Conservation (phyloP, 495 filamentous ascomycete species). For the Jackrogersella multiformis region DNA sequence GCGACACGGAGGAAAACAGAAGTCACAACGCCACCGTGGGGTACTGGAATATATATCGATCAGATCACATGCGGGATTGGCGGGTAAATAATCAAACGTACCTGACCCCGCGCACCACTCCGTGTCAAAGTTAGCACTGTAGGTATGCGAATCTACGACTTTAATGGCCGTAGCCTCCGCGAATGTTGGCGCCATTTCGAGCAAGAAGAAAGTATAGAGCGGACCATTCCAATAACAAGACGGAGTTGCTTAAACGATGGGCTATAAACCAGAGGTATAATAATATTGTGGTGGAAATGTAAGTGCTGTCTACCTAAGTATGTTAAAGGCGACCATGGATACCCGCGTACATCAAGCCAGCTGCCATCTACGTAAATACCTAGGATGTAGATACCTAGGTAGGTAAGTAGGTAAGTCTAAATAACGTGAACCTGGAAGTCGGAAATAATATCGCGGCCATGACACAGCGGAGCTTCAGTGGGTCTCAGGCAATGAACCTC, state of each 20-base stretch:
- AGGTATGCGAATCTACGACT: constrained; percentile 66
- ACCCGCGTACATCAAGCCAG: too few species aligned
- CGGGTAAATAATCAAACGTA: constrained; percentile 36
- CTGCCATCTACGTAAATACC: too few species aligned
- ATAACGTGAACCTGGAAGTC: background rate
- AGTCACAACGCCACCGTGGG: constrained; percentile 80
- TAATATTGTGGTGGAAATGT: too few species aligned
- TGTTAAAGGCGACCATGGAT: too few species aligned
- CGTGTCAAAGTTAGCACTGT: constrained; percentile 64
- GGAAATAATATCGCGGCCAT: background rate
- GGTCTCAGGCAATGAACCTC: background rate
- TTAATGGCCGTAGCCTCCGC: constrained; percentile 66
- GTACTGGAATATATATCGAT: constrained; percentile 59
- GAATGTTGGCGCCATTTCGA: constrained; percentile 53
- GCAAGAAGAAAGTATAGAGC: background rate
- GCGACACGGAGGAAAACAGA: constrained; percentile 68
- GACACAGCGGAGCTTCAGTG: background rate
- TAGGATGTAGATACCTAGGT: background rate
- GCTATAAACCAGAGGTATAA: too few species aligned
- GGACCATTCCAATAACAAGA: background rate
- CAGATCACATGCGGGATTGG: background rate
- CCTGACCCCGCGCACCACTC: constrained; percentile 81
- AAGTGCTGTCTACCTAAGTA: too few species aligned
- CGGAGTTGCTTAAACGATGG: background rate
- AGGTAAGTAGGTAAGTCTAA: background rate